Conservation (phyloP, 768 basidiomycete genomes). For the Holtermannia corniformis region DNA sequence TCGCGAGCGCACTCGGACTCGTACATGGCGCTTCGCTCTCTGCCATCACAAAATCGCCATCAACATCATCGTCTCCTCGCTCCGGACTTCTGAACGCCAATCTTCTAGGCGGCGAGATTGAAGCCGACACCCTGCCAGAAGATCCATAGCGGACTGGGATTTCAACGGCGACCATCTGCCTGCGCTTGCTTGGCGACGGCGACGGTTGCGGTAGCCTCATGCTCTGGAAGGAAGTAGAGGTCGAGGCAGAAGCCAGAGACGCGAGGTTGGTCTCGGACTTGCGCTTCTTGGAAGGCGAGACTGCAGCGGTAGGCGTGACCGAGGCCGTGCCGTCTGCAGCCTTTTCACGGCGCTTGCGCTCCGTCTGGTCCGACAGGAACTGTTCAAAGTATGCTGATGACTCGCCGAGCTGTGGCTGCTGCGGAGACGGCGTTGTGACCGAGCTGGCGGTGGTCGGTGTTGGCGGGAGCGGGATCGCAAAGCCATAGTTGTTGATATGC, state of each 20-base stretch:
- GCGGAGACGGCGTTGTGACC: no score
- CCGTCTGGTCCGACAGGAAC: not conserved
- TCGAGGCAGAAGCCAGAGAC: not conserved
- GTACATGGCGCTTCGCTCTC: slow-evolving; percentile 9
- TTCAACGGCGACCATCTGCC: slow-evolving; percentile 6
- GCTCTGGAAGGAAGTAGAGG: not conserved
- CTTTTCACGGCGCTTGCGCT: not conserved
- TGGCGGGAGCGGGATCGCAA: not conserved
- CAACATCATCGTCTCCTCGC: slow-evolving; percentile 16
- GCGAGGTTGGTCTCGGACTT: not conserved
- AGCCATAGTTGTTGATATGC: not conserved
- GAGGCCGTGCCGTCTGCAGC: not conserved
- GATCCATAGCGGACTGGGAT: slow-evolving; percentile 1
- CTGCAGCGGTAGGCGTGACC: not conserved
- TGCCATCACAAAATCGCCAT: slow-evolving; percentile 12
- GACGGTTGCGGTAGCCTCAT: not conserved
- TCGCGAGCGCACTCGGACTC: not conserved
- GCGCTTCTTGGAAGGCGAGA: slow-evolving; percentile 4
- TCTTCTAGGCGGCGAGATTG: slow-evolving; percentile 4
- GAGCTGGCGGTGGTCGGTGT: not conserved
- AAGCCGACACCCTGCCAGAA: slow-evolving; percentile 4
- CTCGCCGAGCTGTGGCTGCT: not conserved
- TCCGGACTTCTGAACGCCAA: slow-evolving; percentile 18
- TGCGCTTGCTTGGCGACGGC: slow-evolving; percentile 1
- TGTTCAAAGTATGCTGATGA: not conserved